Base-by-base conservation (phyloP, 148 eudicot species). In the Camellia lanceoleosa region DNA sequence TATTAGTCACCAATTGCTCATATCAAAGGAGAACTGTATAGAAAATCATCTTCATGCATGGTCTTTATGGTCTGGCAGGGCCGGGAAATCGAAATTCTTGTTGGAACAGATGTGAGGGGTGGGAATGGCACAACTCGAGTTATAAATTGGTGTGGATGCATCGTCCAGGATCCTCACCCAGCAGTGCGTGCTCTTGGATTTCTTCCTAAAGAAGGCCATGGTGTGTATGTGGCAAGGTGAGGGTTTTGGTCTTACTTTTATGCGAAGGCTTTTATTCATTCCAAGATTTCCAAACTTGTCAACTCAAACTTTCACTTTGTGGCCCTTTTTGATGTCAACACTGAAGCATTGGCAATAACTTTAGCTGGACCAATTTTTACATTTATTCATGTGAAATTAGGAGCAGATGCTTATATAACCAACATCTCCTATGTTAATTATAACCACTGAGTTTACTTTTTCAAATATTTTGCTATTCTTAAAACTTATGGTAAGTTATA, bases 131-230 rank as follows among this genome's bases (percentile, higher is more conserved):
- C 99, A 61, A 87, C 91, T 49, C 91, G 95, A 38, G 93, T 85
- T 60, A 90, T 95, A 80, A 95, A 92, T 77, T 95, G 99, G 99
- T 92, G 95, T 87, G 99, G 99, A 47, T 91, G 90, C 85, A 86
- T 91, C 73, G 93, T 93, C 80, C 99, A 95, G 60, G 99, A 95
- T 76, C 95, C 99, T 84, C 98, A 93, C 81, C 86, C 97, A 42
- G 97, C 97, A 2, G 99, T 95, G 12, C 89, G 99, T 81, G 94
- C 99, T 80, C 97, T 93, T 73, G 99, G 97, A 38, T 95, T 91
- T 89, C 91, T 95, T 82, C 99, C 99, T 71, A 86, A 91, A 80
- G 93, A 95, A 88, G 99, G 97, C 44, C 99, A 95, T 88, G 99
- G 99, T 77, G 97, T 95, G 76, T 95, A 90, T 85, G 97, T 93